Evolutionary conservation across 352 stramenopile genomes (phyloP).

Genomic region (Globisporangium emineosum): DNA sequence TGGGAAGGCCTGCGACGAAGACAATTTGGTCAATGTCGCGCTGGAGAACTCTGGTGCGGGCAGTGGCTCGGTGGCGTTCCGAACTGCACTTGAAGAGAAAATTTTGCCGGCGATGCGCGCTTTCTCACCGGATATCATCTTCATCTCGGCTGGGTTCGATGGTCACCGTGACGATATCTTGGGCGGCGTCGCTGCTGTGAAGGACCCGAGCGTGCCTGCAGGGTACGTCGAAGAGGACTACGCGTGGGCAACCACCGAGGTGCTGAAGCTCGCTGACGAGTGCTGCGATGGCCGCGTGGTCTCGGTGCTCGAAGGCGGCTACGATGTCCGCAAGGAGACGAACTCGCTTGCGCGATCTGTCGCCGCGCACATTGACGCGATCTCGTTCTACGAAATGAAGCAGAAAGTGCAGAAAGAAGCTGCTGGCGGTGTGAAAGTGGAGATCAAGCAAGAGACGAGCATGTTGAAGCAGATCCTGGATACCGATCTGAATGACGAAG

Average conservation of each 20-base stretch:
- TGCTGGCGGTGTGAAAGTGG: conserved; percentile 11
- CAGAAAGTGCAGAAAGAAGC: conserved; percentile 14
- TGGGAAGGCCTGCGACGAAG: conserved; percentile 51
- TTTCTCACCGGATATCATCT: conserved; percentile 82
- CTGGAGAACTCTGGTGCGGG: conserved; percentile 66
- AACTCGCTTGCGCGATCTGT: conserved; percentile 83
- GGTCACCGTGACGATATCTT: conserved; percentile 84
- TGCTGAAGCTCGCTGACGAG: conserved; percentile 69
- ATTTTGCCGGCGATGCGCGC: conserved; percentile 73
- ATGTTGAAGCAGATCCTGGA: conserved; percentile 50
- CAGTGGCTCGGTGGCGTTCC: conserved; percentile 67
- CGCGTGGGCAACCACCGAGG: conserved; percentile 73
- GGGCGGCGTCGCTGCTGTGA: conserved; percentile 71
- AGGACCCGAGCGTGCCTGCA: conserved; percentile 69
- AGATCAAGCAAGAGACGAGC: conserved; percentile 33
- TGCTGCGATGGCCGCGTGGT: conserved; percentile 79
- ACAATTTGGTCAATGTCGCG: conserved; percentile 76
- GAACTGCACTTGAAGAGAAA: conserved; percentile 45
- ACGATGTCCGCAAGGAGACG: conserved; percentile 77
- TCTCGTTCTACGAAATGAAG: conserved; percentile 58
- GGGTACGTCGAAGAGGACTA: conserved; percentile 85
- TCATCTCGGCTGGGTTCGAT: conserved; percentile 88
- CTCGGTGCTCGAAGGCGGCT: conserved; percentile 85
- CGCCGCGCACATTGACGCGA: conserved; percentile 69
- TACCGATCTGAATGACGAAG: conserved; percentile 40